These are phyloP conservation scores for Erigeron philadelphicus DNA, from an alignment of 140 eudicot species.

Conservation along the genomic window DNA sequence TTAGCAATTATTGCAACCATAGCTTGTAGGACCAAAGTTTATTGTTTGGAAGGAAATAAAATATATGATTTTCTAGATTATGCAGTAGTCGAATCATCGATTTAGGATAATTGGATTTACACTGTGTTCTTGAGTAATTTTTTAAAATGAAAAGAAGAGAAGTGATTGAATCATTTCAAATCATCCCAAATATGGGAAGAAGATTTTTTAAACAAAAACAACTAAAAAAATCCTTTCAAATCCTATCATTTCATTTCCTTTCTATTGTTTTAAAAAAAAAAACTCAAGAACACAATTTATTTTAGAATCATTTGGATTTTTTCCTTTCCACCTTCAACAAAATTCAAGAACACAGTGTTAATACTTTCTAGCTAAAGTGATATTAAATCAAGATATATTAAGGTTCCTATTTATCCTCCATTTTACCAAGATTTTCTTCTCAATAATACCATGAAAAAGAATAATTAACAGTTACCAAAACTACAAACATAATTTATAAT, in stretches of 20 bases:
- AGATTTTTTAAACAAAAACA: too few relatives aligned
- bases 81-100: background rate
- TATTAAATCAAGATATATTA: background rate
- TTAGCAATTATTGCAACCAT: background rate
- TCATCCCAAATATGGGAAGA: too few relatives aligned
- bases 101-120: background rate
- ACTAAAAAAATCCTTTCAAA: too few relatives aligned
- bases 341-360: background rate
- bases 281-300: too few relatives aligned
- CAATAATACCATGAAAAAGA: background rate
- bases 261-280: too few relatives aligned
- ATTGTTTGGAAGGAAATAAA: background rate
- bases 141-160: too few relatives aligned
- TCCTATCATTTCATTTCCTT: too few relatives aligned
- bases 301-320: too few relatives aligned
- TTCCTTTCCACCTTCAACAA: too few relatives aligned
- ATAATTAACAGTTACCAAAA: background rate
- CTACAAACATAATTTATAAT: too few relatives aligned
- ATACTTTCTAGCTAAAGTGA: constrained; percentile 3
- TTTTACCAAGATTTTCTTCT: background rate
- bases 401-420: background rate
- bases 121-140: too few relatives aligned
- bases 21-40: background rate
- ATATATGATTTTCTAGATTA: background rate
- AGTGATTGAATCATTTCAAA: too few relatives aligned